Evolutionary conservation across 2,329 filamentous ascomycete species (phyloP).

Genomic region (Chaetomium sp.): DNA sequence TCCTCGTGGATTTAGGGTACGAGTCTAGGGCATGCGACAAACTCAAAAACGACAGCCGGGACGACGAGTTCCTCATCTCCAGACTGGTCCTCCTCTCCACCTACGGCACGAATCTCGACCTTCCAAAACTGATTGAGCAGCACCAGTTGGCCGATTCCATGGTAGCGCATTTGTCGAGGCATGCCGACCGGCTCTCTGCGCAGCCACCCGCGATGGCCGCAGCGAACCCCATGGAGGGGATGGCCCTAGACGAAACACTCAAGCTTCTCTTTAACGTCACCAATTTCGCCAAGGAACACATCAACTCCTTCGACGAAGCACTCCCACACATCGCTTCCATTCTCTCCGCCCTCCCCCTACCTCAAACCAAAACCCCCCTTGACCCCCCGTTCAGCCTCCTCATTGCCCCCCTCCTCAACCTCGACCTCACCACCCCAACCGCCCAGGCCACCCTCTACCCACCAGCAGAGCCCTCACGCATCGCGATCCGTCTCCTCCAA

Average conservation of each 20-base stretch:
- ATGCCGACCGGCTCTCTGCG: conserved; percentile 54
- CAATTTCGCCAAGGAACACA: conserved; percentile 67
- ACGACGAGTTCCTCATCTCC: conserved; percentile 85
- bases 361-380: conserved; percentile 58
- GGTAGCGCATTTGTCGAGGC: conserved; percentile 68
- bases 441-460: conserved; percentile 66
- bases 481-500: conserved; percentile 66
- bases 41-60: conserved; percentile 71
- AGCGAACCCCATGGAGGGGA: conserved; percentile 66
- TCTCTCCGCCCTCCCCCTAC: conserved; percentile 60
- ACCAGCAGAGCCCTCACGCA: conserved; percentile 57
- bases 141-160: conserved; percentile 69
- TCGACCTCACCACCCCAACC: conserved; percentile 65
- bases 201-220: conserved; percentile 38
- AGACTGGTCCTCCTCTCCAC: conserved; percentile 79
- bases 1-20: conserved; percentile 71
- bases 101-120: conserved; percentile 71
- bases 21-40: conserved; percentile 68
- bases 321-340: conserved; percentile 72
- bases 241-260: conserved; percentile 80
- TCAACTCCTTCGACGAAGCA: conserved; percentile 64
- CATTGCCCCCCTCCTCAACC: conserved; percentile 78
- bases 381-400: conserved; percentile 71
- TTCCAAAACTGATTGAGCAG: conserved; percentile 65
- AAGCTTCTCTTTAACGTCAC: conserved; percentile 90